A percentile compares a stretch with the other conserved stretches of the same genome.
Conservation (phyloP, 257 asterid genomes). For the Nicotiana sylvestris region DNA sequence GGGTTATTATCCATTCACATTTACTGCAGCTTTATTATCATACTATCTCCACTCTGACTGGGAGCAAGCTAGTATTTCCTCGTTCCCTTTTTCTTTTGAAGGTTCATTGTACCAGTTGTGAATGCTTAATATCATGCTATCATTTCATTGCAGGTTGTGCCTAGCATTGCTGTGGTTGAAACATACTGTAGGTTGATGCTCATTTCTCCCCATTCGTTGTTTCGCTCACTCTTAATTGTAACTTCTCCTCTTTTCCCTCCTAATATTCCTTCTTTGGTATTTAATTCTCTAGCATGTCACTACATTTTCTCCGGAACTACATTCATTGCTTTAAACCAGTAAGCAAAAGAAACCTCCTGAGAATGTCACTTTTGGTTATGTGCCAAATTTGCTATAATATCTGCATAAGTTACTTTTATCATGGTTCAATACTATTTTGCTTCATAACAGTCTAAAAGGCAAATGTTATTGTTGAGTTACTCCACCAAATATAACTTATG, state of each 20-base stretch:
- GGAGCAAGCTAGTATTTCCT: conserved; percentile 11
- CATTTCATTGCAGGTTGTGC: conserved; percentile 64
- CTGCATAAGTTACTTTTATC: neutral
- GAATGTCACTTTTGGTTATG: neutral
- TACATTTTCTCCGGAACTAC: neutral
- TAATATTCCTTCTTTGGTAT: neutral
- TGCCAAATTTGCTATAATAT: neutral
- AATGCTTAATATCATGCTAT: neutral
- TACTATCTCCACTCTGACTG: conserved; percentile 6
- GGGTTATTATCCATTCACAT: neutral
- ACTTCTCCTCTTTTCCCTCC: conserved; percentile 8
- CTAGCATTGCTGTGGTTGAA: conserved; percentile 97
- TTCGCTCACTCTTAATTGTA: conserved; percentile 83
- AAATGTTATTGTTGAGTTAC: neutral
- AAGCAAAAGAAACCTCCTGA: neutral
- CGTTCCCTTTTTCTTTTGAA: neutral
- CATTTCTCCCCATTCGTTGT: conserved; percentile 85
- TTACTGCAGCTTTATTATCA: conserved; percentile 3
- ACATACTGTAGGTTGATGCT: conserved; percentile 87
- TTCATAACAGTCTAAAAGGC: neutral
- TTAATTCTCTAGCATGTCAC: conserved; percentile 8
- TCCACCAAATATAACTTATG: neutral
- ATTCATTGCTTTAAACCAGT: conserved; percentile 4
- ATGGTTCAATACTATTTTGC: neutral
- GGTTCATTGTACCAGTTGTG: neutral